phyloP scores from a whole-genome alignment of 129 eudicot genomes.

The Arctium minus region DNA sequence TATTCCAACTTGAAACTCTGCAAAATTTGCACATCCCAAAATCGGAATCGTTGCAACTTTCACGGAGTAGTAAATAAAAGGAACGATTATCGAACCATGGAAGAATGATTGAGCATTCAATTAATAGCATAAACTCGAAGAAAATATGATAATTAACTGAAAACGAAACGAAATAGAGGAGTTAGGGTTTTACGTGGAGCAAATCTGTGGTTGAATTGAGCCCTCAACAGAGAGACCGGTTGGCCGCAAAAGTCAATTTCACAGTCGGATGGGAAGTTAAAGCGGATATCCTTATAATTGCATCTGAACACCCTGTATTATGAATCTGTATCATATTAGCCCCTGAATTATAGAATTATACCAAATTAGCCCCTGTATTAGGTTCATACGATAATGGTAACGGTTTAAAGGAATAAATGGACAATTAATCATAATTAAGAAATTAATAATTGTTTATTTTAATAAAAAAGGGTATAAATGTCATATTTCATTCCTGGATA shows the following conservation, averaged over 20 bases:
- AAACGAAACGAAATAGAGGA: not conserved
- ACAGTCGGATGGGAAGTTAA: conserved; percentile 4
- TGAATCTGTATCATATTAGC: not conserved
- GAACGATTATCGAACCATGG: not conserved
- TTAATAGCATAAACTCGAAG: not conserved
- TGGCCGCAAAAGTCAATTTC: conserved; percentile 27
- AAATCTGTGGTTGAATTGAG: conserved; percentile 26
- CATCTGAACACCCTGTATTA: conserved; percentile 2
- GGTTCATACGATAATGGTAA: not conserved
- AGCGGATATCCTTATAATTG: not conserved
- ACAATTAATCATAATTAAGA: no score
- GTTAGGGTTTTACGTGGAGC: conserved; percentile 38
- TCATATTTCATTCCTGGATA: no score
- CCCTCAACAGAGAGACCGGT: conserved; percentile 12
- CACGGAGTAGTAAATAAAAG: not conserved
- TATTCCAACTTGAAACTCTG: not conserved
- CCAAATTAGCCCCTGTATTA: not conserved
- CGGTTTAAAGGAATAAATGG: not conserved
- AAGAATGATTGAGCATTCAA: conserved; percentile 3
- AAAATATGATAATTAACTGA: not conserved
- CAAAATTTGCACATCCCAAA: not conserved
- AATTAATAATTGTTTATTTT: no score
- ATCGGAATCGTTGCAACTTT: not conserved
- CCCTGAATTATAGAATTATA: not conserved
- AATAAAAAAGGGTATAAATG: no score